Conservation (phyloP, 305 asterid species). For the Salvia sclarea region DNA sequence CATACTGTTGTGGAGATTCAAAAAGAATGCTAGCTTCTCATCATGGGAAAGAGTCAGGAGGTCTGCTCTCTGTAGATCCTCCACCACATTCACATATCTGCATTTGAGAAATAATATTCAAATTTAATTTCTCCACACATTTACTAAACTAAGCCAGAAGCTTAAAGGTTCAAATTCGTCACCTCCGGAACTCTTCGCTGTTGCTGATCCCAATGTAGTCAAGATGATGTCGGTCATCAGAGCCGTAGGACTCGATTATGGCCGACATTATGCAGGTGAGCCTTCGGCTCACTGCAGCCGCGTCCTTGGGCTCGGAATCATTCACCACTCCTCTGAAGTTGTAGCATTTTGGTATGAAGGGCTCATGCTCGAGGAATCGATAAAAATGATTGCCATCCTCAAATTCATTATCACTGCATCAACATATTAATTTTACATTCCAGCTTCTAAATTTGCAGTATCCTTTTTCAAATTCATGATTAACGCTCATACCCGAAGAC, state of each 20-base stretch:
- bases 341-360: constrained; percentile 76
- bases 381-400: constrained; percentile 87
- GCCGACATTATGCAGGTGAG: constrained; percentile 77
- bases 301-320: constrained; percentile 64
- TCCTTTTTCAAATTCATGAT: not conserved
- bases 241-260: constrained; percentile 75
- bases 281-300: constrained; percentile 53
- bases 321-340: constrained; percentile 74
- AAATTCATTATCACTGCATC: constrained; percentile 72
- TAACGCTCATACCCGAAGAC: constrained; percentile 67
- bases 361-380: constrained; percentile 85
- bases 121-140: not conserved
- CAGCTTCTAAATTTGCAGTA: not conserved
- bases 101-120: constrained; percentile 4
- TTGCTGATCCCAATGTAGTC: constrained; percentile 80
- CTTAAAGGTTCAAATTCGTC: constrained; percentile 9
- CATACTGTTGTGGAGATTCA: constrained; percentile 88
- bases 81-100: constrained; percentile 69
- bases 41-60: constrained; percentile 51
- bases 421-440: not conserved
- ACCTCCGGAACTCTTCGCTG: constrained; percentile 96
- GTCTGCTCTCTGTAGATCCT: constrained; percentile 81
- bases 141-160: not conserved
- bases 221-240: constrained; percentile 62
- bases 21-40: constrained; percentile 79